phyloP scores from a whole-genome alignment of 192 early-diverging fungal species.

The Paraglomus brasilianum region DNA sequence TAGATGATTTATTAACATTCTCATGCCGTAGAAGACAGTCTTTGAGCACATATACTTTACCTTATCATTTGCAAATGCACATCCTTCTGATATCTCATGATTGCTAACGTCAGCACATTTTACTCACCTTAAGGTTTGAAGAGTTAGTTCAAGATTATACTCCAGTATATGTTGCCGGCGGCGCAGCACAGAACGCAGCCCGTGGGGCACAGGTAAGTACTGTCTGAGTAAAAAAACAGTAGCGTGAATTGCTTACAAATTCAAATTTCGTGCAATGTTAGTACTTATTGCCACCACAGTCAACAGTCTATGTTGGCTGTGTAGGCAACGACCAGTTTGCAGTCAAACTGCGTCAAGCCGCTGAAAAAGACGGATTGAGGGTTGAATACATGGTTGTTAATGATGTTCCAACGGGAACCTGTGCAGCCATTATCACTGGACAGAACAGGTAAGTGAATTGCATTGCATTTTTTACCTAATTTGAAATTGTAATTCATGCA shows the following conservation, averaged over 20 bases:
- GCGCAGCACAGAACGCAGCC: constrained; percentile 94
- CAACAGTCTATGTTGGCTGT: constrained; percentile 91
- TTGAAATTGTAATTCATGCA: background rate
- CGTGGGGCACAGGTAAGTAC: constrained; percentile 68
- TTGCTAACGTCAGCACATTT: no score
- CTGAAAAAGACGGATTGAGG: constrained; percentile 78
- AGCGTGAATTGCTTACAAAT: background rate
- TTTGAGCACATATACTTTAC: no score
- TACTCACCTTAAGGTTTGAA: constrained; percentile 53
- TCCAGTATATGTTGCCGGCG: constrained; percentile 90
- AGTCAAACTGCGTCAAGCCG: constrained; percentile 70
- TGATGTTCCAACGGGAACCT: constrained; percentile 85
- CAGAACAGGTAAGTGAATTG: constrained; percentile 55
- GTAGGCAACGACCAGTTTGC: constrained; percentile 87
- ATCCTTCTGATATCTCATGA: no score
- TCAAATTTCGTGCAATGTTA: background rate
- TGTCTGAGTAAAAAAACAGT: background rate
- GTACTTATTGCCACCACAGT: constrained; percentile 83
- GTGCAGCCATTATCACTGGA: constrained; percentile 93
- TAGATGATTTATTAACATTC: no score
- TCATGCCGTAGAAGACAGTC: no score
- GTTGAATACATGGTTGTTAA: constrained; percentile 87
- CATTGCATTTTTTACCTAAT: background rate
- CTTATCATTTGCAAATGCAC: no score
- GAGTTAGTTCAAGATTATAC: constrained; percentile 74